Base-by-base conservation (phyloP, 371 early-diverging fungal species). In the Mortierella sp. region DNA sequence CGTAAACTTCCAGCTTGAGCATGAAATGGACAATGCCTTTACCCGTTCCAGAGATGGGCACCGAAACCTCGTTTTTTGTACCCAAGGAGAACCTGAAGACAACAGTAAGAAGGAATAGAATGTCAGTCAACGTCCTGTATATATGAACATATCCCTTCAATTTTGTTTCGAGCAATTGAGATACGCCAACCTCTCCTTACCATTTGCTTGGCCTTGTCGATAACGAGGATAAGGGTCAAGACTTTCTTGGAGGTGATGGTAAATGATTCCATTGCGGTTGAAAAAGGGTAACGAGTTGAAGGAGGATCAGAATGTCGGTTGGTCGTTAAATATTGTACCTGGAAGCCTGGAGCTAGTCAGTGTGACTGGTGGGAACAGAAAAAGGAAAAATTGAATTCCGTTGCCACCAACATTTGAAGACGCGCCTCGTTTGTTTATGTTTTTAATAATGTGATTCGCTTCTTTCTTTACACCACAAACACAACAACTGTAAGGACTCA, bases 41-140 rank as follows among this genome's bases (percentile, higher is more conserved):
- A 85, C 86, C 95, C 95, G 73, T 95, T 95, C 88, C 89, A 93
- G 48, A 90, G 90, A 44, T 91, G 90, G 21, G 86, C 89, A 21
- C 95, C 95, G 83, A 95, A 93, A 0, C 95, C 95, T 12, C 95
- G 91, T 80, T 95, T 95, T 83, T 95, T 95, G 88, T 92, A 91
- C 1, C 95, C 95, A 27, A 95, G 92, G 44, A 95, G 89, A 71
- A 95, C 79, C 88, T 93, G 72, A 41, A 11, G 43, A n/a, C 56
- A 46, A 12, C 12, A 56, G 54, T 32, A 79, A 29, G 74, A 78
- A 75, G 41, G 84, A 71, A 29, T 32, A 35, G n/a, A 27, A 35
- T 46, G 8, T 21, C 14, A 4, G 35, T 73, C 65, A 49, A 44
- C 12, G 14, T 10, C 11, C 11, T 48, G 48, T 14, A 5, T 21